Evolutionary conservation across 2,329 filamentous ascomycete genomes (phyloP).

Genomic region (Aspergillus sclerotialis): DNA sequence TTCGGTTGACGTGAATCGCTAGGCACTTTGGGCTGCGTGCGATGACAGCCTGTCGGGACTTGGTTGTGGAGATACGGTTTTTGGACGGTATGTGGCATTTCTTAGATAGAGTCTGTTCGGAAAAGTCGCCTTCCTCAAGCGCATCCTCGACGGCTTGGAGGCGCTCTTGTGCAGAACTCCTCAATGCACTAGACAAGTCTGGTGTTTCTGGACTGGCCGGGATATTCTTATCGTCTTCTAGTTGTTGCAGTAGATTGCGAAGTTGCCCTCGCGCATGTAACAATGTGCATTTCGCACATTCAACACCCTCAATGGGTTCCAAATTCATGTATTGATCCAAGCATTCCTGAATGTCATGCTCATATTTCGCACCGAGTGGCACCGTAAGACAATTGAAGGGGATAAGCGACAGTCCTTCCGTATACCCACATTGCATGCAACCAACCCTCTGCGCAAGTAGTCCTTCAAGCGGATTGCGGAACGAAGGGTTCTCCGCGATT

Average conservation of each 20-base stretch:
- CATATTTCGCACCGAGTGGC: constrained; percentile 60
- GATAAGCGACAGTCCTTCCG: constrained; percentile 80
- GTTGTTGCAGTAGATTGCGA: constrained; percentile 37
- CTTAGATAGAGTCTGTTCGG: constrained; percentile 57
- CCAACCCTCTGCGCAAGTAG: constrained; percentile 81
- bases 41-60: constrained; percentile 83
- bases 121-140: constrained; percentile 72
- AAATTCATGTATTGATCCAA: constrained; percentile 78
- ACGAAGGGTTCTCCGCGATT: constrained; percentile 14
- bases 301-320: constrained; percentile 80
- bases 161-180: constrained; percentile 41
- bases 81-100: constrained; percentile 61
- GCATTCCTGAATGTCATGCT: constrained; percentile 69
- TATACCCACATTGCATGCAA: constrained; percentile 77
- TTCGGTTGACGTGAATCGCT: constrained; percentile 83
- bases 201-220: constrained; percentile 16
- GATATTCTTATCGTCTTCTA: constrained; percentile 31
- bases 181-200: constrained; percentile 30
- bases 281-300: constrained; percentile 87
- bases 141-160: constrained; percentile 62
- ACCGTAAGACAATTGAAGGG: constrained; percentile 92
- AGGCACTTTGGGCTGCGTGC: constrained; percentile 74
- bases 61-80: constrained; percentile 67
- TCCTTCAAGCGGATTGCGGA: constrained; percentile 77
- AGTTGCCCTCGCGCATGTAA: constrained; percentile 51